A percentile compares a stretch with the other conserved stretches of the same genome.
Evolutionary conservation across 306 rosid species (phyloP).

Genomic region (Sphenostylis stenocarpa): DNA sequence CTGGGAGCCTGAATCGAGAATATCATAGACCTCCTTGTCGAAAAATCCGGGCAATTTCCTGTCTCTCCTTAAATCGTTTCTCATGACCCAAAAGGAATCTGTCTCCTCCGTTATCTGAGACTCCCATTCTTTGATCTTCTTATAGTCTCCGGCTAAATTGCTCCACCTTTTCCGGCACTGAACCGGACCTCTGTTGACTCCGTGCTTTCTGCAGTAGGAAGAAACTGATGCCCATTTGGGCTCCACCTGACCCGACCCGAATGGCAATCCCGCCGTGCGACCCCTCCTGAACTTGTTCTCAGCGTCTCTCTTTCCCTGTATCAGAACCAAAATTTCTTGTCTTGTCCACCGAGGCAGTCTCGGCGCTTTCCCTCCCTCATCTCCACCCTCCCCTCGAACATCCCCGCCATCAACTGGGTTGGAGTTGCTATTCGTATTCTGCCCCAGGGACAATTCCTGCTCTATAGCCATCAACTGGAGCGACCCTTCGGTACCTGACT

Average conservation of each 20-base stretch:
- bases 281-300: conserved; percentile 61
- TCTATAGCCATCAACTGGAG: conserved; percentile 55
- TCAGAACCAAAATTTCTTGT: conserved; percentile 76
- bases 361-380: conserved; percentile 60
- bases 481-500: conserved; percentile 47
- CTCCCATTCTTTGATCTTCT: conserved; percentile 87
- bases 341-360: conserved; percentile 87
- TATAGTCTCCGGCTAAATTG: conserved; percentile 78
- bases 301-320: conserved; percentile 73
- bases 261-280: conserved; percentile 40
- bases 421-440: conserved; percentile 1
- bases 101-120: conserved; percentile 59
- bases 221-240: conserved; percentile 89
- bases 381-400: conserved; percentile 50
- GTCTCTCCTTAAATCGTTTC: conserved; percentile 79
- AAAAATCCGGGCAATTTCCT: conserved; percentile 77
- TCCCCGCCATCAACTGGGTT: conserved; percentile 52
- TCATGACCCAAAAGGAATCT: conserved; percentile 84
- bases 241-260: conserved; percentile 67
- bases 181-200: conserved; percentile 80
- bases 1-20: conserved; percentile 58
- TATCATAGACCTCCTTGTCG: conserved; percentile 81
- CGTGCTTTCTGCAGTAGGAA: conserved; percentile 67
- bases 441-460: conserved; percentile 38
- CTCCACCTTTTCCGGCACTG: conserved; percentile 95